phyloP scores from a whole-genome alignment of 2,329 filamentous ascomycete species.

The Pseudocercospora eumusae region DNA sequence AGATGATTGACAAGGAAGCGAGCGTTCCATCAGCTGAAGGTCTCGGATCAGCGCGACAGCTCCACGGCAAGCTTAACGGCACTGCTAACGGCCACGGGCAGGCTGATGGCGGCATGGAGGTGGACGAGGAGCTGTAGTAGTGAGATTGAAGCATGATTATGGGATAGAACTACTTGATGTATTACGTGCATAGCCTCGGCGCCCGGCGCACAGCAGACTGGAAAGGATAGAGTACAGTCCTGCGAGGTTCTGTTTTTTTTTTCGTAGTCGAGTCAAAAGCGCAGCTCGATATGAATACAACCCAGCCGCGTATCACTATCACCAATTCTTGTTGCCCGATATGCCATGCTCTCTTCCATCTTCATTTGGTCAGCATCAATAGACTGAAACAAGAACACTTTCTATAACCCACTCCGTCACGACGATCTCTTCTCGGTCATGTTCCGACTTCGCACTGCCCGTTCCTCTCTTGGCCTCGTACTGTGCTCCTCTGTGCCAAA shows the following conservation, averaged over 20 bases:
- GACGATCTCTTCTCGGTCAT: no score
- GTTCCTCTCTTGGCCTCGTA: no score
- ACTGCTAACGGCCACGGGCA: conserved; percentile 19
- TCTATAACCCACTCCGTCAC: no score
- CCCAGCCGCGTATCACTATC: not conserved
- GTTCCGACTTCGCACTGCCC: no score
- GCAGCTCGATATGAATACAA: not conserved
- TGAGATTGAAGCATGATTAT: not conserved
- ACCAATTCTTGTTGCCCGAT: not conserved
- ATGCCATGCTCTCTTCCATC: no score
- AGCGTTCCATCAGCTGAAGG: conserved; percentile 73
- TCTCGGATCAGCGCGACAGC: conserved; percentile 17
- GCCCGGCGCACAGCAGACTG: conserved; percentile 19
- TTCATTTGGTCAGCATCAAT: no score
- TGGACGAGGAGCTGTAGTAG: conserved; percentile 34
- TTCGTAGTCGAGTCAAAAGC: not conserved
- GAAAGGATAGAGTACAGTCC: conserved; percentile 3
- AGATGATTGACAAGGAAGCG: conserved; percentile 99
- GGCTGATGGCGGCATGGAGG: conserved; percentile 27
- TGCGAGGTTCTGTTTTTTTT: not conserved
- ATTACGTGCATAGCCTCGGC: conserved; percentile 23
- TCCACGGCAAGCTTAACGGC: conserved; percentile 23
- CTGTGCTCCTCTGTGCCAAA: no score
- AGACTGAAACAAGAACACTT: no score
- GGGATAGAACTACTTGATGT: conserved; percentile 8